Evolutionary conservation across 306 rosid species (phyloP), one percentile per base, ranked within the genome.

Genomic region (Sicyos baderoa): DNA sequence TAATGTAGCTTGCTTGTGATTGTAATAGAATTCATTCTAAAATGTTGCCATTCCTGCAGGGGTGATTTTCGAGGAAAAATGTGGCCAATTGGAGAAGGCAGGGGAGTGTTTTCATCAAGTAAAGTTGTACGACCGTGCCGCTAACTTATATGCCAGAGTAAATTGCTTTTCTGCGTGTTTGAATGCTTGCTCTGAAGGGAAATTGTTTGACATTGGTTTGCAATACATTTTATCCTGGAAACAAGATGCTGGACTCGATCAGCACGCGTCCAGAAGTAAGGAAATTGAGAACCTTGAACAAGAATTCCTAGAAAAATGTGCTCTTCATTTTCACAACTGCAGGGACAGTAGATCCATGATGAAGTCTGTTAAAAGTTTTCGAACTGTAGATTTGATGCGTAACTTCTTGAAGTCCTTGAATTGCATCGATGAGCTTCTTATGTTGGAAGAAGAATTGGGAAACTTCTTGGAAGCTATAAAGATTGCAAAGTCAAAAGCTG

Each of bases 291-390:
- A 77, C 59, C 75, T 80, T 49, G 91, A 86, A 53, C 91, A 86
- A 23, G 77, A 58, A 9, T 90, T 86, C 77, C 62, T 90, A 15
- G 87, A 84, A 78, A 74, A 47, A 29, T 88, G 91, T 70, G 97
- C 97, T 27, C 68, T 54, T 16, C 84, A 83, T 76, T 86, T 84
- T 65, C 71, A 78, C 71, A 52, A 68, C 21, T 52, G 44, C 35
- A 80, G 78, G 54, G 95, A 87, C 70, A 52, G 7, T 47, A 83
- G 60, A 68, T 80, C 86, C 25, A 87, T 90, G 97, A 78, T 87
- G 91, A 86, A 77, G 55, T 86, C 83, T 83, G 88, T 90, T 49
- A 79, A 78, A 77, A 91, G 87, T 61, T 90, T 90, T 76, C 77
- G 60, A 48, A 75, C 95, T 0, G 70, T 84, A 37, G 82, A 76